Conservation (phyloP, 2,329 filamentous ascomycete genomes). For the Sarocladium oryzae region DNA sequence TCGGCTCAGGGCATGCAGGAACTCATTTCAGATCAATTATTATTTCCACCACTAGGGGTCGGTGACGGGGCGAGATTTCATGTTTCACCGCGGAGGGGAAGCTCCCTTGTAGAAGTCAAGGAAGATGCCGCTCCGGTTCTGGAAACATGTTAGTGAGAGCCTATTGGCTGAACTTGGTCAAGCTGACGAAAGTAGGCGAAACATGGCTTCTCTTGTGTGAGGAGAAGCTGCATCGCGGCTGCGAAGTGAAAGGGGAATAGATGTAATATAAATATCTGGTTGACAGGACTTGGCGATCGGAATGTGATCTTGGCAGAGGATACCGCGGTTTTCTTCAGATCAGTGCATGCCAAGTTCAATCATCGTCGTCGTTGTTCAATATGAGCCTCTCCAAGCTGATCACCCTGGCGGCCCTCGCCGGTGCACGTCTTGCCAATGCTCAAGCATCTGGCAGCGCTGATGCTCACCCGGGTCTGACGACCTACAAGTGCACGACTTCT, state of each 20-base stretch:
- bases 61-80: background rate
- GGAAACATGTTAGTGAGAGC: background rate
- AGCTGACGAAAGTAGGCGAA: background rate
- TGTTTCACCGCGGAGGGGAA: slow-evolving; percentile 2
- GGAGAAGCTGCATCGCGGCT: no score
- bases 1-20: background rate
- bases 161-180: background rate
- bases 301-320: background rate
- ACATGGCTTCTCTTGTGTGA: no score
- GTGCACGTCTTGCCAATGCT: background rate
- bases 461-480: slow-evolving; percentile 6
- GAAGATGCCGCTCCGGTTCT: background rate
- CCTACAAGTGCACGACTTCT: slow-evolving; percentile 9
- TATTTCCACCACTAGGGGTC: background rate
- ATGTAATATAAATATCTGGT: no score
- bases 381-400: background rate
- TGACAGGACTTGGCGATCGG: no score
- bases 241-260: no score
- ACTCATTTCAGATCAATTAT: background rate
- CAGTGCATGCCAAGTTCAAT: no score
- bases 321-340: background rate
- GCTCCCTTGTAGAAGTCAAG: background rate
- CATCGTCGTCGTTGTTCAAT: background rate
- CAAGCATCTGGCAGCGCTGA: slow-evolving; percentile 7
- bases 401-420: background rate